Conservation (phyloP, 306 rosid species). For the Phaseolus lunatus region DNA sequence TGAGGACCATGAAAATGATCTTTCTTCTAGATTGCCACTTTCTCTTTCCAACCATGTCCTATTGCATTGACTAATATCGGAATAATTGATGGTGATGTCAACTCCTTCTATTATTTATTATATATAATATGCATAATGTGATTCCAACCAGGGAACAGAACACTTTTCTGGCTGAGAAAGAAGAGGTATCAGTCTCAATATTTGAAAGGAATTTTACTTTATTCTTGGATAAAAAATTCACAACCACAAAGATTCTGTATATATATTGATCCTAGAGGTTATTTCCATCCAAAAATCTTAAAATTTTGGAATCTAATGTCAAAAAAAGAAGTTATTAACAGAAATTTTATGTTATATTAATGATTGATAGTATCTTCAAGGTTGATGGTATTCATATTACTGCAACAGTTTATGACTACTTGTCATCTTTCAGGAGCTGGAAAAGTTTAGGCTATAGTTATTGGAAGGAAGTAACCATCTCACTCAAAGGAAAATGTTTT, state of each 20-base stretch:
- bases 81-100: slow-evolving; percentile 4
- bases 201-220: no score
- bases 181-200: no score
- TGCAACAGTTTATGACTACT: not conserved
- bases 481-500: not conserved
- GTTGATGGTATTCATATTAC: not conserved
- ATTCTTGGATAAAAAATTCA: no score
- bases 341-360: no score
- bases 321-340: no score
- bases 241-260: not conserved
- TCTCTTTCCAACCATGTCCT: not conserved
- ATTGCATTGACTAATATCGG: slow-evolving; percentile 12
- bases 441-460: no score
- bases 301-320: not conserved
- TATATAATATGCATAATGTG: not conserved
- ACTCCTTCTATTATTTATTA: not conserved
- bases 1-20: slow-evolving; percentile 19
- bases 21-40: not conserved
- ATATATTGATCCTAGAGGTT: no score
- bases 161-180: not conserved
- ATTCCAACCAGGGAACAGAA: not conserved
- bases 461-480: not conserved
- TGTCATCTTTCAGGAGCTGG: not conserved
- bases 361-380: no score
- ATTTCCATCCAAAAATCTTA: not conserved